Evolutionary conservation across 768 basidiomycete genomes (phyloP).

Genomic region (Pholiota conissans): DNA sequence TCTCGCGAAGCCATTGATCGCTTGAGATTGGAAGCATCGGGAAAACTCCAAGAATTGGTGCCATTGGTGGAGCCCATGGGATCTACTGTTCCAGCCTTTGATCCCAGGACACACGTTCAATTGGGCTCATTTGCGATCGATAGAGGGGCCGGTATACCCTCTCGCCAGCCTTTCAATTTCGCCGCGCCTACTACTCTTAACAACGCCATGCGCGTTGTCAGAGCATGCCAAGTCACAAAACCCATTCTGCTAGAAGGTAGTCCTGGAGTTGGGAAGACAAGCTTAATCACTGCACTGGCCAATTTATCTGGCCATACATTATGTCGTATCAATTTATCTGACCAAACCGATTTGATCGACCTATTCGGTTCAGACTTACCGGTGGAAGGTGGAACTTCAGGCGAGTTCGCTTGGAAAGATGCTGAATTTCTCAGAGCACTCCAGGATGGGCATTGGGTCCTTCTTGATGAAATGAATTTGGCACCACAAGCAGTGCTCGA

Average conservation of each 20-base stretch:
- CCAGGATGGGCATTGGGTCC: constrained; percentile 96
- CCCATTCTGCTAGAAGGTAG: constrained; percentile 96
- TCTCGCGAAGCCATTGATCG: constrained; percentile 55
- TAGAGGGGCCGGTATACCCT: constrained; percentile 47
- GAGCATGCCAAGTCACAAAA: constrained; percentile 88
- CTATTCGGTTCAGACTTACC: constrained; percentile 96
- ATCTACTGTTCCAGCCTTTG: constrained; percentile 27
- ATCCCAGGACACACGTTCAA: constrained; percentile 41
- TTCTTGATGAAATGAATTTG: constrained; percentile 98
- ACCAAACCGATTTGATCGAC: constrained; percentile 96
- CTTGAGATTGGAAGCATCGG: constrained; percentile 60
- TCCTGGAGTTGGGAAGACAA: constrained; percentile 98
- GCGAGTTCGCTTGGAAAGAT: constrained; percentile 97
- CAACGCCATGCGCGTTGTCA: constrained; percentile 85
- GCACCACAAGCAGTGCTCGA: constrained; percentile 96
- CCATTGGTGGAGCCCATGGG: constrained; percentile 39
- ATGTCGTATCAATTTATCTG: constrained; percentile 94
- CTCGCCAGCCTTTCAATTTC: constrained; percentile 65
- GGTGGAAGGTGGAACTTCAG: constrained; percentile 85
- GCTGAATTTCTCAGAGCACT: constrained; percentile 93
- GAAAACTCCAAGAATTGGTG: constrained; percentile 55
- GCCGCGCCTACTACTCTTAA: constrained; percentile 85
- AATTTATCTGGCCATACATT: constrained; percentile 75
- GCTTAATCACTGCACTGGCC: constrained; percentile 85
- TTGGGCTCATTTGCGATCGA: constrained; percentile 77